Percentiles rank a stretch among this genome's conserved stretches.
phyloP scores from a whole-genome alignment of 2,329 filamentous ascomycete species.

The Aciculosporium take region DNA sequence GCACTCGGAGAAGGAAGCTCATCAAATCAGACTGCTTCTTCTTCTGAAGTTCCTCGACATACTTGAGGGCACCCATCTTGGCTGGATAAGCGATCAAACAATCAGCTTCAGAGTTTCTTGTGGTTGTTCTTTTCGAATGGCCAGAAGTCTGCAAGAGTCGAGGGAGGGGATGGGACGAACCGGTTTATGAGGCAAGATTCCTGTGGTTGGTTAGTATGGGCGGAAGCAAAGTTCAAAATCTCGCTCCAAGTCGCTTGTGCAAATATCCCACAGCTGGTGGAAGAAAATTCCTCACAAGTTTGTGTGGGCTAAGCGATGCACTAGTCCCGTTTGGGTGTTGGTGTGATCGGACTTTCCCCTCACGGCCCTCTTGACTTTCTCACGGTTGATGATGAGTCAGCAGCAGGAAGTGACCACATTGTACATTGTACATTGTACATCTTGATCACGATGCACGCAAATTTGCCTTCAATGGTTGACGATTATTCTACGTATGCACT shows the following conservation, averaged over 20 bases:
- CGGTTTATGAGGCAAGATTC: conserved; percentile 22
- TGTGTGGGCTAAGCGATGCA: conserved; percentile 26
- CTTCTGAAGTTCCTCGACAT: conserved; percentile 99
- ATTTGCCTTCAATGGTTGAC: not conserved
- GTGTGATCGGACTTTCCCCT: conserved; percentile 18
- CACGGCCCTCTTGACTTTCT: conserved; percentile 13
- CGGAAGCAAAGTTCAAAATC: conserved; percentile 18
- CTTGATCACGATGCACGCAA: not conserved
- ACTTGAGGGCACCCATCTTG: conserved; percentile 99
- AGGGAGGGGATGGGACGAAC: conserved; percentile 19
- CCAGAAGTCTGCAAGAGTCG: not conserved
- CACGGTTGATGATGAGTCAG: conserved; percentile 13
- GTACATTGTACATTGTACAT: too few relatives aligned
- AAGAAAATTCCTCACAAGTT: conserved; percentile 20
- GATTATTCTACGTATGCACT: not conserved
- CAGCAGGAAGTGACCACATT: too few relatives aligned
- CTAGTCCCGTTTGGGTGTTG: conserved; percentile 15
- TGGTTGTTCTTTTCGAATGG: not conserved
- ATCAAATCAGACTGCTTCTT: conserved; percentile 99
- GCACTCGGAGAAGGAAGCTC: conserved; percentile 98
- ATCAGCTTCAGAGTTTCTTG: conserved; percentile 1
- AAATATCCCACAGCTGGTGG: conserved; percentile 17
- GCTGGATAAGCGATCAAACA: conserved; percentile 20
- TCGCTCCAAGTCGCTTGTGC: conserved; percentile 10
- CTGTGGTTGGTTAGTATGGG: conserved; percentile 24